phyloP scores from a whole-genome alignment of 805 yeast genomes.

The Kodamaea hsintzibuensis region DNA sequence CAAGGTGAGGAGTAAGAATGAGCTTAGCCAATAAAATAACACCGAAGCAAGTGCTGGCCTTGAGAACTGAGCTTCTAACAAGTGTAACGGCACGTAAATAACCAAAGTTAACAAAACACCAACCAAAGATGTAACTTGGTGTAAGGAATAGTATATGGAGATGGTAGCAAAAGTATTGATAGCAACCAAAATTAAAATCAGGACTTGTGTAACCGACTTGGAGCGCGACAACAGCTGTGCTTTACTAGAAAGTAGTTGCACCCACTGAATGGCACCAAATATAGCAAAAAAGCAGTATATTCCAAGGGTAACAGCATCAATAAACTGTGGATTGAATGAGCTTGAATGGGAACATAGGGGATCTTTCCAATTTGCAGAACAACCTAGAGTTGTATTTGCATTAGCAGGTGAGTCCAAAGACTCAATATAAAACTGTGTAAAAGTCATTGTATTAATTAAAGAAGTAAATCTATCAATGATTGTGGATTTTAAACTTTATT shows the following conservation, averaged over 20 bases:
- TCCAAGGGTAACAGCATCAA: not conserved
- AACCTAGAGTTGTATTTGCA: not conserved
- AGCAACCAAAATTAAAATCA: conserved; percentile 6
- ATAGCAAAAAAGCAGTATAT: not conserved
- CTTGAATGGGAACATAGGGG: not conserved
- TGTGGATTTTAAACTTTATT: not conserved
- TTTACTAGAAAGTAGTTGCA: not conserved
- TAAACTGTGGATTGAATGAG: not conserved
- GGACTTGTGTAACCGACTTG: not conserved
- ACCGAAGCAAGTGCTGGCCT: conserved; percentile 39
- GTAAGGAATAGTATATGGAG: not conserved
- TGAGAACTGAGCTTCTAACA: conserved; percentile 43
- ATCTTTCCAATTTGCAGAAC: not conserved
- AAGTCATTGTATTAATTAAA: not conserved
- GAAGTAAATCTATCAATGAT: not conserved
- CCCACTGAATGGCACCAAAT: not conserved
- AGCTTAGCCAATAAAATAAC: conserved; percentile 42
- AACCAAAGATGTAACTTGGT: not conserved
- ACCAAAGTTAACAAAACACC: not conserved
- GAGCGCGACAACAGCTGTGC: not conserved
- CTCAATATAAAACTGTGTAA: not conserved
- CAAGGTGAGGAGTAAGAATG: not conserved
- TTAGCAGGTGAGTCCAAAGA: not conserved
- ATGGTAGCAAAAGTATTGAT: not conserved
- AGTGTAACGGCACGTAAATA: conserved; percentile 44